Evolutionary conservation across 306 rosid species (phyloP).

Genomic region (Sicyos edulis): DNA sequence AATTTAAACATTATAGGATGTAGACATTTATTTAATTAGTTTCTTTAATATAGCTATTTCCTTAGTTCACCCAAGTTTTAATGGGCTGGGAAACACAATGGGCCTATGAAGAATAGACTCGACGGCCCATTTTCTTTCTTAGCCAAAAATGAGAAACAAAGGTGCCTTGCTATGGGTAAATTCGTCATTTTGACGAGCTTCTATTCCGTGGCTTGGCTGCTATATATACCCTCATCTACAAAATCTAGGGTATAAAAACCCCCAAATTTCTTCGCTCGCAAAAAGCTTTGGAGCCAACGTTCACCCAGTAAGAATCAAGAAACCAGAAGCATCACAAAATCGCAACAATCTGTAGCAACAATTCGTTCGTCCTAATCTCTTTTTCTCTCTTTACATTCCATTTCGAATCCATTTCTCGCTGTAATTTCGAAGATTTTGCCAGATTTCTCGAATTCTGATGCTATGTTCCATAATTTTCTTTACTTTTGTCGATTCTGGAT

Average conservation of each 20-base stretch:
- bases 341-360: slow-evolving; percentile 19
- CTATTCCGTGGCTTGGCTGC: neutral
- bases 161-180: neutral
- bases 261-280: slow-evolving; percentile 62
- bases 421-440: slow-evolving; percentile 3
- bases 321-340: slow-evolving; percentile 18
- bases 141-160: neutral
- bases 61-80: too few relatives aligned
- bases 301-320: slow-evolving; percentile 20
- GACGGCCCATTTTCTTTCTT: neutral
- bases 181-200: neutral
- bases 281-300: slow-evolving; percentile 37
- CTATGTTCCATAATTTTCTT: neutral
- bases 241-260: slow-evolving; percentile 75
- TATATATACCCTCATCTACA: slow-evolving; percentile 64
- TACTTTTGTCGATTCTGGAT: neutral
- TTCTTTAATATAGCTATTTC: too few relatives aligned
- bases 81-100: neutral
- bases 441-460: neutral
- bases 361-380: too few relatives aligned
- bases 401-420: slow-evolving; percentile 13
- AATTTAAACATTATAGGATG: too few relatives aligned
- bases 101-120: neutral
- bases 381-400: neutral
- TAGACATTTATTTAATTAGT: too few relatives aligned